phyloP scores from a whole-genome alignment of 306 rosid genomes.

The Macrotyloma uniflorum region DNA sequence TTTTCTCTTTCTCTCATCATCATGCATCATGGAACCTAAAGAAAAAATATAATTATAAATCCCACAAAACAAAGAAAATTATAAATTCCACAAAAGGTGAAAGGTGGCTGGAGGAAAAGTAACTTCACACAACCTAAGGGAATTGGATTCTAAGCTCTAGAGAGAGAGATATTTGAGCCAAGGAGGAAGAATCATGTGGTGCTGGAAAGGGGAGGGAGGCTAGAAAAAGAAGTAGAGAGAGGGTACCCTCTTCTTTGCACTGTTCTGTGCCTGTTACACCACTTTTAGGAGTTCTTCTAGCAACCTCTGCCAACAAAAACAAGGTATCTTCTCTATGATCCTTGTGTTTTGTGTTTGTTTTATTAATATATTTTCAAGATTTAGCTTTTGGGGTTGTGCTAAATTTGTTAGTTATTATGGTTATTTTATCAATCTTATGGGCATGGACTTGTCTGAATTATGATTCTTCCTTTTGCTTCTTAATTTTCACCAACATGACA shows the following conservation, averaged over 20 bases:
- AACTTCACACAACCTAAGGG: constrained; percentile 51
- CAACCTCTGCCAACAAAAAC: constrained; percentile 40
- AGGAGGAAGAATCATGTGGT: constrained; percentile 50
- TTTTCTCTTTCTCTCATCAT: constrained; percentile 51
- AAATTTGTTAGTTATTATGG: constrained; percentile 21
- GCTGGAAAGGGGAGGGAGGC: constrained; percentile 52
- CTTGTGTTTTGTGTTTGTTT: constrained; percentile 28
- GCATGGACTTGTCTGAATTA: constrained; percentile 32
- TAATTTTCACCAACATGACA: constrained; percentile 27
- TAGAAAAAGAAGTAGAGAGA: constrained; percentile 27
- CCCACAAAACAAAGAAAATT: constrained; percentile 53
- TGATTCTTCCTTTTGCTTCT: constrained; percentile 28
- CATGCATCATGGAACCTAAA: constrained; percentile 51
- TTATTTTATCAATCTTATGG: constrained; percentile 22
- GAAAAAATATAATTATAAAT: constrained; percentile 43
- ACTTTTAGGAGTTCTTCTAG: constrained; percentile 22
- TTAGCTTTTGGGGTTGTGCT: constrained; percentile 23
- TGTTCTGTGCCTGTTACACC: constrained; percentile 25
- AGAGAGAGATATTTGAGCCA: constrained; percentile 17
- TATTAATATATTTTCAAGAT: neutral
- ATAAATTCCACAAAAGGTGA: constrained; percentile 63
- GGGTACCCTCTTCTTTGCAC: constrained; percentile 34
- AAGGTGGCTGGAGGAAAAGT: constrained; percentile 63
- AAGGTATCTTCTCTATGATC: constrained; percentile 41
- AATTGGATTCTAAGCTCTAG: constrained; percentile 55